These are phyloP conservation scores for Fraxinus sp. DNA, from an alignment of 305 asterid genomes.

Conservation along the genomic window DNA sequence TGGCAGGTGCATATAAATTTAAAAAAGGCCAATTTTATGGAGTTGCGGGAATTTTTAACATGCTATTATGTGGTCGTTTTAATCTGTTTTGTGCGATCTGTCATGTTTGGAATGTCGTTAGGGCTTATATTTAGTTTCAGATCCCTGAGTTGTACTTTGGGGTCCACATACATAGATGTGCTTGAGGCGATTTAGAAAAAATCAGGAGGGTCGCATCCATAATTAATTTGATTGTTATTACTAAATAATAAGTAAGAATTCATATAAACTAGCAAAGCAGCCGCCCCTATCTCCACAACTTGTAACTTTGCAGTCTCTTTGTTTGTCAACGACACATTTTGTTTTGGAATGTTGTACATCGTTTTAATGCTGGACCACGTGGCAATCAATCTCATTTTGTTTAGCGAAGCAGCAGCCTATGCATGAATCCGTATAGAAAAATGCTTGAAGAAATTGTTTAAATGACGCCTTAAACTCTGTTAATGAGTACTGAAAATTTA, in stretches of 20 bases:
- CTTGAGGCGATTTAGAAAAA: not conserved
- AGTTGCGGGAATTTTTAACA: not conserved
- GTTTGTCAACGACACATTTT: not conserved
- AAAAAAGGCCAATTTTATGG: not conserved
- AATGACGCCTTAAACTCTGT: not conserved
- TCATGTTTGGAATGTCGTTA: not conserved
- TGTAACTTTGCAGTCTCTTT: conserved; percentile 7
- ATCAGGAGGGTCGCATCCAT: not conserved
- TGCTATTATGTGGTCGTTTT: not conserved
- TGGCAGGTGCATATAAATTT: not conserved
- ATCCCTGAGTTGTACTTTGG: conserved; percentile 6
- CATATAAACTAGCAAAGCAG: not conserved
- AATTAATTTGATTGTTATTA: not conserved
- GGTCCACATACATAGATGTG: conserved; percentile 1
- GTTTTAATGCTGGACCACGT: not conserved
- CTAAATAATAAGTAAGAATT: not conserved
- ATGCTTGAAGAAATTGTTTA: not conserved
- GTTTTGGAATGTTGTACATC: not conserved
- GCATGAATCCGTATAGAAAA: not conserved
- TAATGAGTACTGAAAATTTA: conserved; percentile 4
- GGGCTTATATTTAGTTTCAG: not conserved
- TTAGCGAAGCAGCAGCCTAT: not conserved
- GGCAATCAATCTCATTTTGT: conserved; percentile 5
- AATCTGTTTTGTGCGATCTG: not conserved
- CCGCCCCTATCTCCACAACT: not conserved